Percentiles rank a stretch among this genome's conserved stretches.
These are phyloP conservation scores for Xylaria hypoxylon DNA, from an alignment of 2,329 filamentous ascomycete species.

Conservation along the genomic window DNA sequence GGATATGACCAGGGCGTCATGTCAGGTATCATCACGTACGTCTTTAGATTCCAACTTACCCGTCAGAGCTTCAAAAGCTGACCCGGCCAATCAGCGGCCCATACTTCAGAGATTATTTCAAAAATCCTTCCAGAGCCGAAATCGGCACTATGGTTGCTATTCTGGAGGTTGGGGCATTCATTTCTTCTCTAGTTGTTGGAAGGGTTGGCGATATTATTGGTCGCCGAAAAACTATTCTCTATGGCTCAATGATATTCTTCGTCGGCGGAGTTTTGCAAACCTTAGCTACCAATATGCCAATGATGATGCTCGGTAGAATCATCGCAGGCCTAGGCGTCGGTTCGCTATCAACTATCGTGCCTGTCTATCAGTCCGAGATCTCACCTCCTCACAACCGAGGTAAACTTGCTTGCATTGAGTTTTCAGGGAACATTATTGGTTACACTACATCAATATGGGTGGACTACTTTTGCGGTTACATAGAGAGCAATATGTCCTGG, in stretches of 20 bases:
- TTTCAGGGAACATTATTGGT: conserved; percentile 95
- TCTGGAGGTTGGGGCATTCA: conserved; percentile 90
- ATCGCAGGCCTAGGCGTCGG: conserved; percentile 88
- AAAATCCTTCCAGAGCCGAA: conserved; percentile 85
- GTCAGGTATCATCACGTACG: conserved; percentile 78
- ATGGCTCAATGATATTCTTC: conserved; percentile 90
- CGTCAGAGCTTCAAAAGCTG: conserved; percentile 28
- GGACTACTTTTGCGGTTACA: conserved; percentile 95
- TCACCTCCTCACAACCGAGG: conserved; percentile 96
- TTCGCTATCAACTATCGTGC: conserved; percentile 90
- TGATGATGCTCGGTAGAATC: conserved; percentile 89
- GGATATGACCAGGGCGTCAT: conserved; percentile 93
- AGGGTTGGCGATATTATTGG: conserved; percentile 92
- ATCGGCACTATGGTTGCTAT: conserved; percentile 99
- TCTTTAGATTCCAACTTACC: conserved; percentile 4
- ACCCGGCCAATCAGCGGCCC: conserved; percentile 69
- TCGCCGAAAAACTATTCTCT: conserved; percentile 88
- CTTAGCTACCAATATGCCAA: conserved; percentile 82
- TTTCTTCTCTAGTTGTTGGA: conserved; percentile 87
- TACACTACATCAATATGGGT: conserved; percentile 99
- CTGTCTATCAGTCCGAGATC: conserved; percentile 94
- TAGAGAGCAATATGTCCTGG: conserved; percentile 88
- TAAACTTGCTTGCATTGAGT: conserved; percentile 96
- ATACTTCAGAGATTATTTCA: conserved; percentile 92
- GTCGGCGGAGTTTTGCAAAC: conserved; percentile 87